These are phyloP conservation scores for Hyaloperonospora brassicae DNA, from an alignment of 352 stramenopile genomes.

Conservation along the genomic window DNA sequence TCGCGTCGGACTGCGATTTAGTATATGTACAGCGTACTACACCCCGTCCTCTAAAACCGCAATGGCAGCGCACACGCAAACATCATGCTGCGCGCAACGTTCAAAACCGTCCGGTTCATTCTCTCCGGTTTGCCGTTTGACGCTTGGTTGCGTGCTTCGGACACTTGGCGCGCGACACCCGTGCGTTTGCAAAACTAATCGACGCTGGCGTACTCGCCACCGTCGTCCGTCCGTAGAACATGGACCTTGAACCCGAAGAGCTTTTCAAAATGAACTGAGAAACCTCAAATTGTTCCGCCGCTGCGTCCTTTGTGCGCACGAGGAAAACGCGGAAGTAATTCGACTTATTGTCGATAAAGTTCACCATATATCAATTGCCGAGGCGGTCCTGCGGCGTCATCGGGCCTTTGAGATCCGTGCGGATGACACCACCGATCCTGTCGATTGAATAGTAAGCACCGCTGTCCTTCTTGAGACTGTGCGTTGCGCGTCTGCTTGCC, in stretches of 20 bases:
- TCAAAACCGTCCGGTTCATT: slow-evolving; percentile 27
- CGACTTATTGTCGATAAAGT: neutral
- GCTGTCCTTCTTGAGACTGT: neutral
- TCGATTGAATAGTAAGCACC: neutral
- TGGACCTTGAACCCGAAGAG: slow-evolving; percentile 9
- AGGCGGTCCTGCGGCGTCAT: too few species aligned
- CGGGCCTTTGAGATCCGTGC: too few species aligned
- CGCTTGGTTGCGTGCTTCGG: slow-evolving; percentile 9
- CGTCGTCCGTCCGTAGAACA: slow-evolving; percentile 13
- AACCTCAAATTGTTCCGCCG: slow-evolving; percentile 2
- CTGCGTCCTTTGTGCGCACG: neutral
- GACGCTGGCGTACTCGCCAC: slow-evolving; percentile 22
- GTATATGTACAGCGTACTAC: slow-evolving; percentile 22
- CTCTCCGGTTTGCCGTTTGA: slow-evolving; percentile 24
- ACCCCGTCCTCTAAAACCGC: slow-evolving; percentile 21
- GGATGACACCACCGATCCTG: too few species aligned
- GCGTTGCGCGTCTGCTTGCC: neutral
- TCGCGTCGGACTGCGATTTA: slow-evolving; percentile 19
- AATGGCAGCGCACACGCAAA: slow-evolving; percentile 19
- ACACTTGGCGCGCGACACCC: slow-evolving; percentile 15
- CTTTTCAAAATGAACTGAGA: slow-evolving; percentile 11
- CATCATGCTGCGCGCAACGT: slow-evolving; percentile 25
- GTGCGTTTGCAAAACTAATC: slow-evolving; percentile 18
- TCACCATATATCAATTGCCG: neutral
- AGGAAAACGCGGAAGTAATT: neutral